Conservation (phyloP, 257 asterid genomes). For the Osmanthus fragrans region DNA sequence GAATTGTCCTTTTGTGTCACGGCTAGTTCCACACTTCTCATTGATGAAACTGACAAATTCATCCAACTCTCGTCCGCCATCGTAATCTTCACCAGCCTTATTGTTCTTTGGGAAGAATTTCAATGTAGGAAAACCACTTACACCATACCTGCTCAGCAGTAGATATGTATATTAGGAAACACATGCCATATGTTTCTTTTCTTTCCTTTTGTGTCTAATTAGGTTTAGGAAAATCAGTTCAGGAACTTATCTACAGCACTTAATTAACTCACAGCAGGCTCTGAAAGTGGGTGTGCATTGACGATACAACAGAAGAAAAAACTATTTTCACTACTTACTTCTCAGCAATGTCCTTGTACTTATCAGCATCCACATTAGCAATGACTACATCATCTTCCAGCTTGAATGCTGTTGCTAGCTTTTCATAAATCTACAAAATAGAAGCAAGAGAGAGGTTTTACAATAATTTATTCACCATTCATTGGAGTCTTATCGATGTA, state of each 20-base stretch:
- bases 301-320: not conserved
- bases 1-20: constrained; percentile 78
- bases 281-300: not conserved
- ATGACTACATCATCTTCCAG: constrained; percentile 78
- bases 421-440: constrained; percentile 66
- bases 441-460: constrained; percentile 17
- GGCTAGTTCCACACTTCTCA: constrained; percentile 84
- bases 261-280: not conserved
- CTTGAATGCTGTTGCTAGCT: constrained; percentile 76
- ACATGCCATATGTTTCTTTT: constrained; percentile 5
- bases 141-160: constrained; percentile 44
- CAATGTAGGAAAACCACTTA: constrained; percentile 63
- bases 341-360: constrained; percentile 71
- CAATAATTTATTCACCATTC: constrained; percentile 12
- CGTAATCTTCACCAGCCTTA: constrained; percentile 93
- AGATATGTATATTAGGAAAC: constrained; percentile 9
- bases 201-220: not conserved
- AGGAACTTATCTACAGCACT: not conserved
- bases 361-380: constrained; percentile 88
- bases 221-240: too few relatives aligned
- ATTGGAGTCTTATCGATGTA: constrained; percentile 16
- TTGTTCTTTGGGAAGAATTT: constrained; percentile 94
- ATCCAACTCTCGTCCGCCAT: constrained; percentile 61
- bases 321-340: constrained; percentile 50
- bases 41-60: constrained; percentile 84